These are phyloP conservation scores for Ganoderma boninense DNA, from an alignment of 1,284 basidiomycete species.

Conservation along the genomic window DNA sequence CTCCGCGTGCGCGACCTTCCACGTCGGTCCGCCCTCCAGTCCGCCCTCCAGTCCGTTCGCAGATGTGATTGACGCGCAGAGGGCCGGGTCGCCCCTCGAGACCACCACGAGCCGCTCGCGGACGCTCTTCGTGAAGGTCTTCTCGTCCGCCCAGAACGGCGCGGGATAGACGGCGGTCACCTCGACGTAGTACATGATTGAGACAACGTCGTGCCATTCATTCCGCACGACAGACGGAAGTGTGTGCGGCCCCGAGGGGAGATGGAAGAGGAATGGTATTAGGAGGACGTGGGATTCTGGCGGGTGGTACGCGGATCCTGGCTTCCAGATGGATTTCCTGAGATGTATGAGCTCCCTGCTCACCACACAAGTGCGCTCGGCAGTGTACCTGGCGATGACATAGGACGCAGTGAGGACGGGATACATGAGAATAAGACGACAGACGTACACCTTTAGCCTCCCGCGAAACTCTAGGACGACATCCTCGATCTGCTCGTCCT, in stretches of 20 bases:
- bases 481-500: not conserved
- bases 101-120: not conserved
- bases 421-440: not conserved
- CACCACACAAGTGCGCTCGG: too few species aligned
- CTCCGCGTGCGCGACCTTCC: not conserved
- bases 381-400: not conserved
- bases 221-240: not conserved
- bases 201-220: not conserved
- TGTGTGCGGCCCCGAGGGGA: not conserved
- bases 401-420: not conserved
- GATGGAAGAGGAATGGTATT: too few species aligned
- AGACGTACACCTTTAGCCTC: not conserved
- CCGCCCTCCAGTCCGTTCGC: too few species aligned
- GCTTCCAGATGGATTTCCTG: too few species aligned
- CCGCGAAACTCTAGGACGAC: not conserved
- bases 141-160: not conserved
- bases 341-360: too few species aligned
- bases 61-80: not conserved
- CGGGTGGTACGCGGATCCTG: too few species aligned
- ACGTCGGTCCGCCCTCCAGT: conserved; percentile 1
- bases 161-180: not conserved
- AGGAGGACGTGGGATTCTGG: too few species aligned
- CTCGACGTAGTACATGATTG: not conserved
- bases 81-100: not conserved
- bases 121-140: not conserved